phyloP scores from a whole-genome alignment of 1,139 yeast species.

The Geotrichum reessii region DNA sequence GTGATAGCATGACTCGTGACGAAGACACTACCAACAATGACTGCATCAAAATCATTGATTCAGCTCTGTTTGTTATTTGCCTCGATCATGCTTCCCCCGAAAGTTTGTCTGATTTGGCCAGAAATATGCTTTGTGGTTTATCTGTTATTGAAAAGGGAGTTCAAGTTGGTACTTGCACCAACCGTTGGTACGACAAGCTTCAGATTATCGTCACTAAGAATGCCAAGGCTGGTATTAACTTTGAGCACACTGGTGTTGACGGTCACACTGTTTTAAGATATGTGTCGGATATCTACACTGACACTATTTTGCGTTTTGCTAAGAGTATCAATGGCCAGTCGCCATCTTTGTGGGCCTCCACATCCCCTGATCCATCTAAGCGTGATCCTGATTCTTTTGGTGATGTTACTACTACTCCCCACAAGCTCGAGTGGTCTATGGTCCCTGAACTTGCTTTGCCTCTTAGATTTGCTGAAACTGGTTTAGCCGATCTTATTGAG shows the following conservation, averaged over 20 bases:
- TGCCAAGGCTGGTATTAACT: constrained; percentile 89
- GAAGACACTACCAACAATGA: constrained; percentile 47
- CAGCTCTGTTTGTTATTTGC: constrained; percentile 75
- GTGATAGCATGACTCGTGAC: constrained; percentile 42
- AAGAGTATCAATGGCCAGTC: constrained; percentile 74
- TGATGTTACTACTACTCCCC: constrained; percentile 51
- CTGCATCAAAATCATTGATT: constrained; percentile 67
- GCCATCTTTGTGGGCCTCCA: constrained; percentile 66
- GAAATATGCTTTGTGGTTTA: constrained; percentile 82
- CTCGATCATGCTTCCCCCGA: constrained; percentile 70
- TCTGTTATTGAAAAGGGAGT: constrained; percentile 75
- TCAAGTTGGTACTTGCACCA: constrained; percentile 90
- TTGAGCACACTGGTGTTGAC: constrained; percentile 93
- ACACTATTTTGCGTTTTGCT: constrained; percentile 81
- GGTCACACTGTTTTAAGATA: constrained; percentile 88
- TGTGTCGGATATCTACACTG: constrained; percentile 87
- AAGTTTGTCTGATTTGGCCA: constrained; percentile 62
- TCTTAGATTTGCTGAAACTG: constrained; percentile 83
- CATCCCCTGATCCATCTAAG: constrained; percentile 44
- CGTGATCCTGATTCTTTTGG: constrained; percentile 42
- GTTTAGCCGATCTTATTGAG: constrained; percentile 77
- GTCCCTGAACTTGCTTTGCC: constrained; percentile 73
- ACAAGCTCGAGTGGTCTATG: constrained; percentile 84
- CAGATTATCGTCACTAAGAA: constrained; percentile 86
- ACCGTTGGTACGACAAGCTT: constrained; percentile 90